Conservation (phyloP, 2,329 filamentous ascomycete genomes). For the Scleromitrula shiraiana region DNA sequence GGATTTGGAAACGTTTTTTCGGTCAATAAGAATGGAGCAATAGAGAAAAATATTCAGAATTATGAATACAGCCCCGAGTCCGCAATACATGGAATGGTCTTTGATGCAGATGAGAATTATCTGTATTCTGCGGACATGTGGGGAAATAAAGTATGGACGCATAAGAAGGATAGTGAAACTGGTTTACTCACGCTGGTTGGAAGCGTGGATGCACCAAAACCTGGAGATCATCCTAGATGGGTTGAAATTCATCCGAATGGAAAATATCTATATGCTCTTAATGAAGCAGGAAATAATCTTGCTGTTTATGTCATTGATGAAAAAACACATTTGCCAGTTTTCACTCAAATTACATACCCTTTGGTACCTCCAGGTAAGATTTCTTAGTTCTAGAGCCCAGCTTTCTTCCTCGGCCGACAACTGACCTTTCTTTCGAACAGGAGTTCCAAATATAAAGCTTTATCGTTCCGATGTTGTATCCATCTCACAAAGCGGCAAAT, state of each 20-base stretch:
- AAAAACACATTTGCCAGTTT: constrained; percentile 64
- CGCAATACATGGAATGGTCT: constrained; percentile 77
- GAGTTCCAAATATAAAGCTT: constrained; percentile 39
- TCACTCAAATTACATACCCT: constrained; percentile 68
- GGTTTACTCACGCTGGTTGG: constrained; percentile 63
- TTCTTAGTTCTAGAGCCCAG: constrained; percentile 29
- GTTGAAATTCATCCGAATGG: constrained; percentile 75
- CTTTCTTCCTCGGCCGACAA: neutral
- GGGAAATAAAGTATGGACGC: constrained; percentile 77
- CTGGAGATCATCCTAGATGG: constrained; percentile 77
- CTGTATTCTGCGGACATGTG: constrained; percentile 73
- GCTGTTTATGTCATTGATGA: constrained; percentile 76
- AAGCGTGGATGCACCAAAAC: constrained; percentile 60
- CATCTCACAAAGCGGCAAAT: constrained; percentile 57
- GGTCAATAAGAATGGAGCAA: constrained; percentile 46
- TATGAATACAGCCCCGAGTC: constrained; percentile 62
- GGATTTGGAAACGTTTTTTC: constrained; percentile 73
- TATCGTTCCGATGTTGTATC: constrained; percentile 83
- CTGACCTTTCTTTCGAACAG: constrained; percentile 5
- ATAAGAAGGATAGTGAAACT: constrained; percentile 56
- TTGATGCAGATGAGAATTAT: constrained; percentile 64
- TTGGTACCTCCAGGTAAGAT: constrained; percentile 64
- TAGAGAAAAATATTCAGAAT: constrained; percentile 61
- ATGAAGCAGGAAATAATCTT: constrained; percentile 82
- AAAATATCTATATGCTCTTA: constrained; percentile 74